phyloP scores from a whole-genome alignment of 2,329 filamentous ascomycete genomes.

The Fusarium neocosmosporiellum region DNA sequence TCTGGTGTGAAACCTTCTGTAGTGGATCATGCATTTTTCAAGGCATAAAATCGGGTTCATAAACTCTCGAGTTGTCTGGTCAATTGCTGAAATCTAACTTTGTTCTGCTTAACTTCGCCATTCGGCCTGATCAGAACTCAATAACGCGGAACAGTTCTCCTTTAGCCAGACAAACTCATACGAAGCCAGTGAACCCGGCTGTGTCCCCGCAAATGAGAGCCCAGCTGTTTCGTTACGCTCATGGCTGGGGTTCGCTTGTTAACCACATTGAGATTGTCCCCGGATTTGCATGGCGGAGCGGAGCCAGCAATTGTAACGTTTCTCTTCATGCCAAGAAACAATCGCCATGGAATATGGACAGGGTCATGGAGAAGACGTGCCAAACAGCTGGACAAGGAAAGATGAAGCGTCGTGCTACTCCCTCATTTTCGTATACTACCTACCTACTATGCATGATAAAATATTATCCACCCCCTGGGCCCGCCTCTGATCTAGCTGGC shows the following conservation, averaged over 20 bases:
- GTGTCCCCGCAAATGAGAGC: neutral
- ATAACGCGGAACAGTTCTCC: neutral
- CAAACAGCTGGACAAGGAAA: neutral
- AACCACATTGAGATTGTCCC: neutral
- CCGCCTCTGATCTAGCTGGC: neutral
- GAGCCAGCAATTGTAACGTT: neutral
- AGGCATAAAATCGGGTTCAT: neutral
- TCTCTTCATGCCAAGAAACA: neutral
- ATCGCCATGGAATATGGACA: neutral
- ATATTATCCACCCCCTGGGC: neutral
- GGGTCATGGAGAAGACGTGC: neutral
- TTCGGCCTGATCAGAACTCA: neutral
- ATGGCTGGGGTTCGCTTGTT: neutral
- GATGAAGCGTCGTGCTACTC: neutral
- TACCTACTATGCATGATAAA: too few species aligned
- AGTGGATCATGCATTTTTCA: neutral
- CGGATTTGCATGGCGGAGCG: neutral
- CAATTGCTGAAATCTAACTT: neutral
- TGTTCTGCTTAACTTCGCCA: neutral
- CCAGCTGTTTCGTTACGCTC: neutral
- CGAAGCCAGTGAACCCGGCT: accelerated
- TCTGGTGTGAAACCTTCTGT: neutral
- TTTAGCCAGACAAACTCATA: neutral
- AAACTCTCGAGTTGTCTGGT: neutral
- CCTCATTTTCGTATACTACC: neutral